Base-by-base conservation (phyloP, 306 rosid genomes). In the Urtica urens region DNA sequence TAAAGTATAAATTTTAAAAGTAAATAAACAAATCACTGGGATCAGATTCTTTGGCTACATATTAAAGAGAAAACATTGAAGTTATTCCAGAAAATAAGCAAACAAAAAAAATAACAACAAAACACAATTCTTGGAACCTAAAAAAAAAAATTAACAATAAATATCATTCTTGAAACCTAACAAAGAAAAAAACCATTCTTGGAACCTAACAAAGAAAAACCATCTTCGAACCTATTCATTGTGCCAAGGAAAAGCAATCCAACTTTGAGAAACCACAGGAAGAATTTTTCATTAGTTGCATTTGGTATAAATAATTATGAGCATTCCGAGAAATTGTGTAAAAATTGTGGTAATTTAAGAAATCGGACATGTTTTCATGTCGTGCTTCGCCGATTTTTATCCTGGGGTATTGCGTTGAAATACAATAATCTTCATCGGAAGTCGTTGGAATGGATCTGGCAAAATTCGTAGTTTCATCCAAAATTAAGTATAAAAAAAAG, bases 11-110 rank as follows among this genome's bases (percentile, higher is more conserved):
- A 10, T 7, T 53, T 21, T 34, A 24, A 39, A 55, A 38, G 55
- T 23, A 54, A 7, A 3, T 18, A 15, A 49, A 34, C 55, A 47
- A 64, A 37, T n/a, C n/a, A 46, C 28, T 39, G 62, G 79, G 77
- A 83, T 76, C 71, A 58, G 78, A 87, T 80, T 67, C 92, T 59
- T 74, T 22, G 8, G 45, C 40, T 74, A n/a, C n/a, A n/a, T n/a
- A n/a, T n/a, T n/a, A n/a, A n/a, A n/a, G n/a, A n/a, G n/a, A n/a
- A n/a, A n/a, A n/a, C n/a, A n/a, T n/a, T n/a, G n/a, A n/a, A n/a
- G n/a, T n/a, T n/a, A n/a, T 54, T 64, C 23, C 60, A 25, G 49
- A 62, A 28, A 15, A 29, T 27, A 28, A 3, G 54, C 30, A 15
- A 33, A 19, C 59, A 64, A 67, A 72, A 40, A 66, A 72, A 37